A percentile compares a stretch with the other conserved stretches of the same genome.
These are phyloP conservation scores for Argentina anserina DNA, from an alignment of 306 rosid genomes.

Conservation along the genomic window DNA sequence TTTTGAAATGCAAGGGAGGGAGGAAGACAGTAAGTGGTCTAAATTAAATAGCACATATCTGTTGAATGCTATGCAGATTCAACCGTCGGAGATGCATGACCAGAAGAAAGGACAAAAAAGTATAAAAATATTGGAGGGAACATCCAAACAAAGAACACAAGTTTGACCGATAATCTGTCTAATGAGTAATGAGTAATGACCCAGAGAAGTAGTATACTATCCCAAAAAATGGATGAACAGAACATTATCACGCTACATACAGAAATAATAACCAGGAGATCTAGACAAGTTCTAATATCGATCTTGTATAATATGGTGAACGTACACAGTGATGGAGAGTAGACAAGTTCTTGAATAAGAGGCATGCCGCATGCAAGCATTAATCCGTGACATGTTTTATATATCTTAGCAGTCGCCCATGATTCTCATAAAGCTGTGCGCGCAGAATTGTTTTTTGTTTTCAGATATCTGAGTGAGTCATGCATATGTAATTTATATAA, in stretches of 20 bases:
- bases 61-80: neutral
- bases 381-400: neutral
- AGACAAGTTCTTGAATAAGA: neutral
- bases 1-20: neutral
- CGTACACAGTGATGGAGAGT: neutral
- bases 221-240: too few species aligned
- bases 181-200: too few species aligned
- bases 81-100: neutral
- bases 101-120: neutral
- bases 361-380: neutral
- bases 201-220: too few species aligned
- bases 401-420: neutral
- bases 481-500: too few species aligned
- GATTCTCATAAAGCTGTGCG: neutral
- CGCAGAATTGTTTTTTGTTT: neutral
- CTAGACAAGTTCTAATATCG: neutral
- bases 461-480: neutral
- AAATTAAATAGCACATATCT: neutral
- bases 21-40: neutral
- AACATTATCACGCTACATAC: too few species aligned
- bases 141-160: neutral
- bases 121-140: neutral
- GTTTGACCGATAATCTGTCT: neutral
- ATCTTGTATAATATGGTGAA: neutral
- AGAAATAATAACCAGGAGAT: neutral